Percentiles rank a stretch among this genome's conserved stretches.
phyloP scores from a whole-genome alignment of 2,329 filamentous ascomycete genomes.

The Penicillium expansum region DNA sequence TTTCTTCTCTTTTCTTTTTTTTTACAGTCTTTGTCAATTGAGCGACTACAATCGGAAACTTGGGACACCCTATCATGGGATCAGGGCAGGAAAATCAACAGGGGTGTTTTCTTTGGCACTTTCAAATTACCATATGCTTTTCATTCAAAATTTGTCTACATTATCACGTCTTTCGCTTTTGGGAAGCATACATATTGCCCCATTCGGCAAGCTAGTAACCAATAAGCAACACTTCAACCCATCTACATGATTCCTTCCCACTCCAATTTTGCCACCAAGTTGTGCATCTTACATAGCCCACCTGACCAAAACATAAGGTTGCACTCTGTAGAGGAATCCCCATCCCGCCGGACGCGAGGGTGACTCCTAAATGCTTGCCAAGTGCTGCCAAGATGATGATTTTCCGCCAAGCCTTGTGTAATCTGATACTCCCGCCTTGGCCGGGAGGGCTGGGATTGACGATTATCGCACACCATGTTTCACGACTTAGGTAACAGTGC shows the following conservation, averaged over 20 bases:
- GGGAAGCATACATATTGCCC: not conserved
- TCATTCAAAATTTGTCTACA: not conserved
- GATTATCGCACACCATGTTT: constrained; percentile 13
- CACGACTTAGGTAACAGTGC: constrained; percentile 13
- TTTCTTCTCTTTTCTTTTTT: constrained; percentile 6
- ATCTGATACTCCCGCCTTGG: constrained; percentile 26
- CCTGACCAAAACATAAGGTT: constrained; percentile 5
- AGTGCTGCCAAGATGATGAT: constrained; percentile 22
- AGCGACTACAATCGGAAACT: constrained; percentile 7
- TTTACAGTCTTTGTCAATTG: constrained; percentile 9
- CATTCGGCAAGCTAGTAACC: not conserved
- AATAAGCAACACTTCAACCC: not conserved
- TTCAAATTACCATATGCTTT: not conserved
- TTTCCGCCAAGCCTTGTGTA: constrained; percentile 25
- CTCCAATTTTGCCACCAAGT: not conserved
- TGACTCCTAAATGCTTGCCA: constrained; percentile 20
- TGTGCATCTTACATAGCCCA: constrained; percentile 2
- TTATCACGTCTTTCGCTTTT: not conserved
- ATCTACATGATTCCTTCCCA: not conserved
- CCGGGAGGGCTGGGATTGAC: constrained; percentile 15
- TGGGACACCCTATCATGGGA: not conserved
- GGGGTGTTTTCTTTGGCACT: constrained; percentile 3
- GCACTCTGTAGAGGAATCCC: constrained; percentile 8
- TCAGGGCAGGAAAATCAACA: constrained; percentile 1
- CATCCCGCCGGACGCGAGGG: constrained; percentile 17